Percentiles rank a stretch among this genome's conserved stretches.
These are phyloP conservation scores for Lomentospora prolificans DNA, from an alignment of 2,329 filamentous ascomycete genomes.

Conservation along the genomic window DNA sequence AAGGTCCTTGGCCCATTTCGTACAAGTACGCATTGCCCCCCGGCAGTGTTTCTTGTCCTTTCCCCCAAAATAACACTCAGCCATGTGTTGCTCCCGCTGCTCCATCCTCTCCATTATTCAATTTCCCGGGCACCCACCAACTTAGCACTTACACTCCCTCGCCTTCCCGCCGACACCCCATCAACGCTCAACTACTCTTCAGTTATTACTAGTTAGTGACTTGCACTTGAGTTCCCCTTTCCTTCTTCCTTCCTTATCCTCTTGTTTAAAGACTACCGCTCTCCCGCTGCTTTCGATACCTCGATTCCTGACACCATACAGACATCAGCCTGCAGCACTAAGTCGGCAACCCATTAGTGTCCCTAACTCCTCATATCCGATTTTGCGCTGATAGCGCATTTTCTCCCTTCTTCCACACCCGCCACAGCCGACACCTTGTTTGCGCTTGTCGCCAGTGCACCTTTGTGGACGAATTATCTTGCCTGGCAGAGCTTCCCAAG, in stretches of 20 bases:
- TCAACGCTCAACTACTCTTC: background rate
- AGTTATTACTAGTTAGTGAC: background rate
- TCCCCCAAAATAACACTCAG: constrained; percentile 4
- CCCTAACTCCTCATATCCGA: background rate
- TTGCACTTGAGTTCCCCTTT: background rate
- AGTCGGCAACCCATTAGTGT: too few relatives aligned
- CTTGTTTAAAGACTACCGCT: background rate
- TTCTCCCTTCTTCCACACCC: too few relatives aligned
- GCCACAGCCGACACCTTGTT: background rate
- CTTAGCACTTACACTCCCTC: constrained; percentile 4
- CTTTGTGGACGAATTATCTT: background rate
- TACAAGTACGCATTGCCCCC: constrained; percentile 1
- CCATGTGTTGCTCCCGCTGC: constrained; percentile 7
- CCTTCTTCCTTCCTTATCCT: background rate
- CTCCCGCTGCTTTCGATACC: too few relatives aligned
- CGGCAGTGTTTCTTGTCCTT: background rate
- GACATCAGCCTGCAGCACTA: background rate
- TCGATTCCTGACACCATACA: too few relatives aligned
- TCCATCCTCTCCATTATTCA: constrained; percentile 4
- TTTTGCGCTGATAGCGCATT: too few relatives aligned
- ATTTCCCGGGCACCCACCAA: constrained; percentile 7
- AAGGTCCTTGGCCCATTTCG: constrained; percentile 1
- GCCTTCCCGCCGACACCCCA: background rate
- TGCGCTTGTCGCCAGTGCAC: background rate
- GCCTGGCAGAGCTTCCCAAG: background rate